Evolutionary conservation across 1,284 basidiomycete species (phyloP).

Genomic region (Ustilago vetiveriae): DNA sequence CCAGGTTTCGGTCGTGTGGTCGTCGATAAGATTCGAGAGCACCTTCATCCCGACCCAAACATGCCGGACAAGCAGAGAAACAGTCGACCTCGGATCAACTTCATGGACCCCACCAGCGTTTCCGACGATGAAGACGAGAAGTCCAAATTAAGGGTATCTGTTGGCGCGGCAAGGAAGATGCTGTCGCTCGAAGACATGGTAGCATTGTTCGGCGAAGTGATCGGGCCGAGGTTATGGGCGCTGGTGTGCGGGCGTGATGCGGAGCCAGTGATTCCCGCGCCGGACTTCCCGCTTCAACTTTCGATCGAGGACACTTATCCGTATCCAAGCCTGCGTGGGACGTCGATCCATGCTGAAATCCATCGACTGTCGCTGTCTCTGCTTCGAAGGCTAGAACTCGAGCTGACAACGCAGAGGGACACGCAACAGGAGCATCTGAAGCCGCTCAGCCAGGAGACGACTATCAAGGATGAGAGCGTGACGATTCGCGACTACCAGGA

Average conservation of each 20-base stretch:
- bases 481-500: conserved; percentile 32
- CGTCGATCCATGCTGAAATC: conserved; percentile 42
- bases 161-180: conserved; percentile 36
- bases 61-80: not conserved
- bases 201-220: conserved; percentile 50
- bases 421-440: not conserved
- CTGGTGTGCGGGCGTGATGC: conserved; percentile 63
- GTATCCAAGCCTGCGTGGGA: conserved; percentile 38
- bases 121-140: conserved; percentile 30
- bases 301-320: conserved; percentile 67
- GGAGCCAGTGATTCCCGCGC: conserved; percentile 62
- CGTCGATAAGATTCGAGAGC: conserved; percentile 43
- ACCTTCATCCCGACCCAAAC: conserved; percentile 10
- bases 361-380: conserved; percentile 37
- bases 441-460: conserved; percentile 26
- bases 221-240: conserved; percentile 58
- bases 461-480: conserved; percentile 21
- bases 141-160: conserved; percentile 22
- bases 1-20: conserved; percentile 54
- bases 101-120: conserved; percentile 16
- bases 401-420: conserved; percentile 37
- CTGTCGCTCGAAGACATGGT: conserved; percentile 36
- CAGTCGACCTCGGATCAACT: conserved; percentile 10
- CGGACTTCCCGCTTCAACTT: conserved; percentile 65
- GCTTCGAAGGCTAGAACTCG: conserved; percentile 54